Percentiles rank a stretch among this genome's conserved stretches.
Conservation (phyloP, 208 protist species). For the Lotmaria passim region DNA sequence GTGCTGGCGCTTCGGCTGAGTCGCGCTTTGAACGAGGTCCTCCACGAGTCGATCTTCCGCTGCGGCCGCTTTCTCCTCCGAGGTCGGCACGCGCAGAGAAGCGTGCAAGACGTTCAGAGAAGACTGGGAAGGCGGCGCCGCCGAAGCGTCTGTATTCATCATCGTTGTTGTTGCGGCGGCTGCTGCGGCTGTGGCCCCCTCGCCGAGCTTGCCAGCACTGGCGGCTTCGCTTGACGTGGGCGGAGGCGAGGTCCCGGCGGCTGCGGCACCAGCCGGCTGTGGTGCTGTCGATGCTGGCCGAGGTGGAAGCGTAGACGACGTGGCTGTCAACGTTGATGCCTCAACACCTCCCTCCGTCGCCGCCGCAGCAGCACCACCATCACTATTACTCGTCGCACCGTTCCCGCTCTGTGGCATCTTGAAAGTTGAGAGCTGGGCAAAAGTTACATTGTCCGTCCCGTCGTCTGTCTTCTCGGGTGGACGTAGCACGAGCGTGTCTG, state of each 20-base stretch:
- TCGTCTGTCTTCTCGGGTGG: slow-evolving; percentile 5
- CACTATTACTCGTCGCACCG: too few relatives aligned
- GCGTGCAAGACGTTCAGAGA: background rate
- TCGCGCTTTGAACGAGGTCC: slow-evolving; percentile 13
- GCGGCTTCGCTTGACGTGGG: too few relatives aligned
- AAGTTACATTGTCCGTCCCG: slow-evolving; percentile 17
- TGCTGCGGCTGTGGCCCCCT: background rate
- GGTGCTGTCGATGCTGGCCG: too few relatives aligned
- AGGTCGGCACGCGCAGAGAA: slow-evolving; percentile 5
- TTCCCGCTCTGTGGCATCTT: too few relatives aligned
- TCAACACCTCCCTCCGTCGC: too few relatives aligned
- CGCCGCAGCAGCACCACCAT: too few relatives aligned
- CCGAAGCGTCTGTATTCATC: background rate
- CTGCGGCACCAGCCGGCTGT: too few relatives aligned
- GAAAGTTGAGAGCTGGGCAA: slow-evolving; percentile 3
- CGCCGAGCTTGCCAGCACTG: background rate
- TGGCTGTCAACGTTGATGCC: too few relatives aligned
- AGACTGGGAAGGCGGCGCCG: background rate
- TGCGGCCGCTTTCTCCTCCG: slow-evolving; percentile 7
- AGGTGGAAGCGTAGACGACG: too few relatives aligned
- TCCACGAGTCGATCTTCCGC: slow-evolving; percentile 20
- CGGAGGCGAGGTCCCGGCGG: too few relatives aligned
- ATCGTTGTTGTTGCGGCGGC: background rate
- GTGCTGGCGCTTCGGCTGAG: too few relatives aligned
- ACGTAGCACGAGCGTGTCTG: slow-evolving; percentile 22